Evolutionary conservation across 164 flowering plant species (phyloP).

Genomic region (Vitis labrusca): DNA sequence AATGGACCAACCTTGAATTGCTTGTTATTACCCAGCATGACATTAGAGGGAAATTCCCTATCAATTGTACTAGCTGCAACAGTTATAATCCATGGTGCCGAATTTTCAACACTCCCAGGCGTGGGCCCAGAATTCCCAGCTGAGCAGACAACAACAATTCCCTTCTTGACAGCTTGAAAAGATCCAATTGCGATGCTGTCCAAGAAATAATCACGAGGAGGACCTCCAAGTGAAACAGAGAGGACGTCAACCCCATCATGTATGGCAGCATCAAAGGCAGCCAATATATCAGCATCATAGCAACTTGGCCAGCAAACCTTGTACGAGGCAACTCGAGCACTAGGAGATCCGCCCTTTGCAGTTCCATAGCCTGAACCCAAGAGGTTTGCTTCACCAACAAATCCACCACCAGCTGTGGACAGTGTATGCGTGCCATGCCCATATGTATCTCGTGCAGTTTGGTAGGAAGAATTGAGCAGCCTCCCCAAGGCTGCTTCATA

Average conservation of each 20-base stretch:
- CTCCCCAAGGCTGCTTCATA: neutral
- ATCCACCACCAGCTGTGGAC: too few relatives aligned
- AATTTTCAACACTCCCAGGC: neutral
- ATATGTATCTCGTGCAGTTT: neutral
- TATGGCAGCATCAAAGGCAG: constrained; percentile 26
- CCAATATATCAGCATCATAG: constrained; percentile 16
- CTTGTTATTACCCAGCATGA: too few relatives aligned
- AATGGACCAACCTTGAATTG: neutral
- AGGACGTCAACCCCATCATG: constrained; percentile 27
- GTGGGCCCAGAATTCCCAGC: constrained; percentile 22
- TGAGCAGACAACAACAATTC: constrained; percentile 20
- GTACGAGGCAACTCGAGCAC: constrained; percentile 20
- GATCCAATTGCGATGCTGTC: constrained; percentile 16
- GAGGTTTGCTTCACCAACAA: constrained; percentile 6
- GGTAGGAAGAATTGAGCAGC: neutral
- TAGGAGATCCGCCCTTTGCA: constrained; percentile 21
- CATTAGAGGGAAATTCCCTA: too few relatives aligned
- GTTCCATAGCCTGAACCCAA: constrained; percentile 15
- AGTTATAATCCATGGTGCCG: constrained; percentile 28
- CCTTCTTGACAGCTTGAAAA: constrained; percentile 24
- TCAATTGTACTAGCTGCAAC: too few relatives aligned
- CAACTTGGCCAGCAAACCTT: constrained; percentile 29
- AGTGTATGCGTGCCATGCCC: too few relatives aligned
- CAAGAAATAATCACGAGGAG: neutral
- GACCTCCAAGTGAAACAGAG: constrained; percentile 15